Base-by-base conservation (phyloP, 495 filamentous ascomycete species). In the Haplographium delicatum region DNA sequence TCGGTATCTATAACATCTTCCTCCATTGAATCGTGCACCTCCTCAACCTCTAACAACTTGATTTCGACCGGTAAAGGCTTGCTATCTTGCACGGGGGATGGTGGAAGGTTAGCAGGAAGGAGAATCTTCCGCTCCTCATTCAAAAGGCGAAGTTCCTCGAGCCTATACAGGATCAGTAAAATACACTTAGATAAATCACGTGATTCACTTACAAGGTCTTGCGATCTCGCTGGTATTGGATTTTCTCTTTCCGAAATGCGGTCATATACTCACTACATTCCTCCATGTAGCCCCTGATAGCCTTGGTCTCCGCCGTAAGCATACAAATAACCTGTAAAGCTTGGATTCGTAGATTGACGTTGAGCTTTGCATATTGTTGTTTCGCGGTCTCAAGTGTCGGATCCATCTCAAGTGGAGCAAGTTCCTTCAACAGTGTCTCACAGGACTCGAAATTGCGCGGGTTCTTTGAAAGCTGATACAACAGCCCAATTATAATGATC, bases 181-280 rank as follows among this genome's bases (percentile, higher is more conserved):
- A 15, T 8, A 1, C 16, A 23, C 5, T 11, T 41, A 2, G 30
- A 15, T 18, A 27, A 40, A n/a, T 37, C 20, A 42, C 42, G 64
- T 50, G 38, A 40, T 19, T 42, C n/a, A 85, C 90, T 73, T 80
- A 96, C 91, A 79, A 75, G 65, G 76, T 73, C 64, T 93, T 96
- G 59, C 86, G 81, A 46, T 83, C 76, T 49, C 89, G 79, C 65
- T 97, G 93, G 62, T 81, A 84, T 56, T 95, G 87, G 48, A 95
- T 96, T 68, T 95, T 97, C 65, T 94, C 86, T 66, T 97, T 98
- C 16, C 93, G 78, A 60, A 89, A 85, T 34, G 80, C 80, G 2
- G 93, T 98, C 94, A 96, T 96, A 50, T 86, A 82, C 54, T 89
- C 85, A 39, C 82, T 85, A 67, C 89, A 94, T 53, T 91, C 82